Base-by-base conservation (phyloP, 805 yeast genomes). In the Nakazawaea populi region DNA sequence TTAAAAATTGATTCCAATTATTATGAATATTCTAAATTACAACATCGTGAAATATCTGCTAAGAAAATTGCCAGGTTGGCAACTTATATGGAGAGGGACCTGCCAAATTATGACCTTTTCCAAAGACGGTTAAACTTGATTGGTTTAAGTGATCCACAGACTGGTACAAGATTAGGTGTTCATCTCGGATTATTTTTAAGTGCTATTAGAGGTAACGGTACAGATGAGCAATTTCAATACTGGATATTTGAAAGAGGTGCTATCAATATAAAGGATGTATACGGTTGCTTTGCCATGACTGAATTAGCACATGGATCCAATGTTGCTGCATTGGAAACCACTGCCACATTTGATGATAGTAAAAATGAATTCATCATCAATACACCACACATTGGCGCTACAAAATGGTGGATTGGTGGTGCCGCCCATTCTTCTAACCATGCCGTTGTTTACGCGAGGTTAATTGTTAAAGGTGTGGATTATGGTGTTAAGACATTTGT, bases 361-460 rank as follows among this genome's bases (percentile, higher is more conserved):
- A 76, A 75, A 31, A 88, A 89, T 59, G 82, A 82, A 55, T 87
- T 91, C 62, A 64, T 77, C 50, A 82, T 91, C 60, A 79, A 88
- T 64, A 91, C 97, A 10, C 97, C 97, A 1, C 87, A 90, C 63
- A 67, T 87, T 50, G 91, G 95, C 37, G 97, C 97, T 42, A 90
- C 97, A 29, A 91, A 91, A 67, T 91, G 97, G 97, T 91, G 97
- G 97, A 91, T 91, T 61, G 97, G 97, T 45, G 97, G 97, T 60
- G 97, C 97, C 41, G 97, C 97, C 9, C 95, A 89, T 67, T 84
- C 96, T 24, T 89, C 97, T 5, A 89, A 91, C 31, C 97, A 91
- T 70, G 74, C 89, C 28, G 81, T 84, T n/a, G 86, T 82, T 29
- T 91, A 83, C 66, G 97, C 97, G 4, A 76, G 97, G 54, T 74